Evolutionary conservation across 352 stramenopile genomes (phyloP).

Genomic region (Phytopythium kandeliae): DNA sequence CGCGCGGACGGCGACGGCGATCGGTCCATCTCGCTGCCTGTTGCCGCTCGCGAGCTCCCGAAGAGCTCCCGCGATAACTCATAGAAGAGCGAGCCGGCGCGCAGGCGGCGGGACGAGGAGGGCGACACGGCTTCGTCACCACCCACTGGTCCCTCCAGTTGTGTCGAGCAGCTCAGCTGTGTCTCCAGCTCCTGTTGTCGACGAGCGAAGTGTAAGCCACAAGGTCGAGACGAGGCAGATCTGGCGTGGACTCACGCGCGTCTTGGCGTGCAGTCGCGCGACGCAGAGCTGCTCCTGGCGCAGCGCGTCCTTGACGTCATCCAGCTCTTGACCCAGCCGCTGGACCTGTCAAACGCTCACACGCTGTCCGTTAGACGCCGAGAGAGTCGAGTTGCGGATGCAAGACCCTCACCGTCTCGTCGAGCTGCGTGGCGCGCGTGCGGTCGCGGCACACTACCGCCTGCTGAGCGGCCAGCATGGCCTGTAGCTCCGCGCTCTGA

Average conservation of each 20-base stretch:
- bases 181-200: conserved; percentile 22
- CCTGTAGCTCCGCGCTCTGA: conserved; percentile 14
- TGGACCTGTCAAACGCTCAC: no score
- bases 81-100: conserved; percentile 35
- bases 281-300: conserved; percentile 26
- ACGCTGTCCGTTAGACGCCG: no score
- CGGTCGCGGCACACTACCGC: conserved; percentile 7
- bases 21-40: no score
- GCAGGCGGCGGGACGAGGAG: conserved; percentile 11
- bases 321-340: conserved; percentile 18
- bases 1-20: not conserved
- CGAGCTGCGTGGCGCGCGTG: conserved; percentile 11
- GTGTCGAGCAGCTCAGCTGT: conserved; percentile 6
- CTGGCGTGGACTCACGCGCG: conserved; percentile 11
- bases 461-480: conserved; percentile 12
- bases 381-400: not conserved
- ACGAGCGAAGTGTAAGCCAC: not conserved
- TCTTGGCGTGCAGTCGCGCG: conserved; percentile 20
- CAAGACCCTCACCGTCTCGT: conserved; percentile 13
- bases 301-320: conserved; percentile 32
- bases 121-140: not conserved
- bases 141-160: not conserved
- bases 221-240: no score
- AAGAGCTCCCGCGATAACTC: conserved; percentile 36
- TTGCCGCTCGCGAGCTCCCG: no score